Evolutionary conservation across 2,329 filamentous ascomycete genomes (phyloP), one percentile per base, ranked within the genome.

Genomic region (Coniella vitis): DNA sequence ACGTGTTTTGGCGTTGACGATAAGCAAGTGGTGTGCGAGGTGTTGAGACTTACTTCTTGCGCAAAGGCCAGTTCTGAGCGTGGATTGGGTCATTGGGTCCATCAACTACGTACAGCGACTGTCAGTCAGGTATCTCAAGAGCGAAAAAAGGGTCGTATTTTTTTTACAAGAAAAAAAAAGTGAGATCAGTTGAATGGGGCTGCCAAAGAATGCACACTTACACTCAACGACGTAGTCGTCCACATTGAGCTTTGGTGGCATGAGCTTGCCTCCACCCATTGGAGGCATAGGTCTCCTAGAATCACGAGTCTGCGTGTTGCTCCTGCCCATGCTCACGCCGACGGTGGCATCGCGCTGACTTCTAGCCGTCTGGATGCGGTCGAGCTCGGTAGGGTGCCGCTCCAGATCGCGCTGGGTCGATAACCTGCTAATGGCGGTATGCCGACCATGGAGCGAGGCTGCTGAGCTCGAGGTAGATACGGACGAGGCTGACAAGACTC

Each of bases 181-280:
- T n/a, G n/a, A n/a, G n/a, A n/a, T n/a, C n/a, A n/a, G n/a, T n/a
- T n/a, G n/a, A n/a, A n/a, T n/a, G n/a, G n/a, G n/a, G n/a, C n/a
- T n/a, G 25, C 25, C 25, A 5, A 10, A 29, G 25, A 10, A 29
- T n/a, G 25, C 5, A 29, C 7, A 17, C 38, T 41, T 16, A 41
- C 38, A 95, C 65, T 89, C 86, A 38, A 90, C 86, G 0, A 90
- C 85, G 60, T 90, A 91, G 55, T 87, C 81, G 58, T 90, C 86
- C 57, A 76, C 74, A 13, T 82, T 79, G 37, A 90, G 63, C 0
- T 70, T 72, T 3, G 86, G 86, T 3, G 87, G 87, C 58, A 81
- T 88, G 0, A 81, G 73, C 67, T 89, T 90, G n/a, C 83, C 85
- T 47, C 73, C 80, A 32, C 86, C 86, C 63, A 90, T 87, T 7